Percentiles rank a stretch among this genome's conserved stretches.
Conservation (phyloP, 2,329 filamentous ascomycete species). For the Ophiosphaerella herpotricha region DNA sequence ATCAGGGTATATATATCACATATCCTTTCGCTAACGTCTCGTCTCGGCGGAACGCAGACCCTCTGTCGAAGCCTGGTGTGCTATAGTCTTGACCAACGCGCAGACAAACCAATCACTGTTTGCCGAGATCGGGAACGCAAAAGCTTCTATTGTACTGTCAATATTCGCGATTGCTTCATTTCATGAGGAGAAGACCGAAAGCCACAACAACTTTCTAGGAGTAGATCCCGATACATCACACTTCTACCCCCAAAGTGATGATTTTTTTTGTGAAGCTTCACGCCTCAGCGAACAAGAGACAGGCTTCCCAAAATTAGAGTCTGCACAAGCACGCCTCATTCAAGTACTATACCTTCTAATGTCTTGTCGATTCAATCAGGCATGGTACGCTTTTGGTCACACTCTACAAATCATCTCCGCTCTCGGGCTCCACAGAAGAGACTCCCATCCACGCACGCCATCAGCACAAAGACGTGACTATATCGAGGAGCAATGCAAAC, state of each 20-base stretch:
- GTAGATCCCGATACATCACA: too few species aligned
- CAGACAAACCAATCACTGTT: conserved; percentile 36
- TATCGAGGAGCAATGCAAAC: conserved; percentile 57
- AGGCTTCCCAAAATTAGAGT: conserved; percentile 58
- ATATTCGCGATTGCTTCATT: conserved; percentile 55
- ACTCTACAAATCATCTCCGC: conserved; percentile 57
- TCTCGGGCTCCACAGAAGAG: conserved; percentile 49
- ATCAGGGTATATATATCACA: too few species aligned
- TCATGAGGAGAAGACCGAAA: conserved; percentile 49
- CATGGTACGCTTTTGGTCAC: conserved; percentile 64
- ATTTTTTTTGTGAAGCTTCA: conserved; percentile 49
- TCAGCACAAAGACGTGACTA: conserved; percentile 41
- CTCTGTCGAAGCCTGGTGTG: conserved; percentile 55
- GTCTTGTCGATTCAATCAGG: conserved; percentile 62
- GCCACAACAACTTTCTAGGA: too few species aligned
- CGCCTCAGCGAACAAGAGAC: conserved; percentile 52
- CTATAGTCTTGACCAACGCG: conserved; percentile 18
- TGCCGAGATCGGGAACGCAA: conserved; percentile 49
- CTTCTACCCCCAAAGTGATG: conserved; percentile 17
- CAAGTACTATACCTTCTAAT: conserved; percentile 63
- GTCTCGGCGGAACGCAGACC: conserved; percentile 24
- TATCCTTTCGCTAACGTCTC: too few species aligned
- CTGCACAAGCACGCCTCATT: conserved; percentile 60
- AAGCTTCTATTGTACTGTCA: conserved; percentile 45
- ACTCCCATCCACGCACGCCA: conserved; percentile 32